phyloP scores from a whole-genome alignment of 2,329 filamentous ascomycete genomes.

The Cyanodermella asteris region DNA sequence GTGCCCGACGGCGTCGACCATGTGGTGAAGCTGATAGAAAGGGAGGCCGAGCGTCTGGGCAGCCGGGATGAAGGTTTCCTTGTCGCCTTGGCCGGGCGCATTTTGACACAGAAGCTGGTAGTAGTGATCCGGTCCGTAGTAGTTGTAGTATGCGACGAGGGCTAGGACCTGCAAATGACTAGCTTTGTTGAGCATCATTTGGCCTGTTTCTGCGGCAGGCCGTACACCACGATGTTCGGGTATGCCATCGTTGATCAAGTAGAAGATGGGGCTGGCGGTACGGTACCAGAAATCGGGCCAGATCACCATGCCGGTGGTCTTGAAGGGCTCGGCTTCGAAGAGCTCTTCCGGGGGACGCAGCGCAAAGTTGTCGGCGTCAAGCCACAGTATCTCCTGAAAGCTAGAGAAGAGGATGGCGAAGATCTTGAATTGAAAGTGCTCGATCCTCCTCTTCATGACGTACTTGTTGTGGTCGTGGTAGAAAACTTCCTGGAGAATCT shows the following conservation, averaged over 20 bases:
- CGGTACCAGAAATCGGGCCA: slow-evolving; percentile 20
- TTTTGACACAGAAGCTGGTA: slow-evolving; percentile 27
- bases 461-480: slow-evolving; percentile 9
- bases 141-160: slow-evolving; percentile 33
- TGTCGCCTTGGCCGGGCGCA: slow-evolving; percentile 23
- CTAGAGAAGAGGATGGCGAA: slow-evolving; percentile 13
- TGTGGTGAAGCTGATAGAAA: slow-evolving; percentile 16
- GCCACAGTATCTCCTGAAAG: slow-evolving; percentile 26
- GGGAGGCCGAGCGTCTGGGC: slow-evolving; percentile 20
- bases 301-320: slow-evolving; percentile 18
- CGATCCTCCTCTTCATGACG: slow-evolving; percentile 16
- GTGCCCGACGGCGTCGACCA: slow-evolving; percentile 1
- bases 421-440: slow-evolving; percentile 25
- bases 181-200: slow-evolving; percentile 27
- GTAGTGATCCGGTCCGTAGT: slow-evolving; percentile 29
- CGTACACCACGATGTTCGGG: slow-evolving; percentile 13
- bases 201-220: slow-evolving; percentile 24
- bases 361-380: slow-evolving; percentile 27
- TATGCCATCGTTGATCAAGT: slow-evolving; percentile 19
- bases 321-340: slow-evolving; percentile 21
- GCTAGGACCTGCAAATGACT: slow-evolving; percentile 25
- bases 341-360: slow-evolving; percentile 19
- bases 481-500: slow-evolving; percentile 23
- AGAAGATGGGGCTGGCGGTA: slow-evolving; percentile 22
- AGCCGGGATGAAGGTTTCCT: slow-evolving; percentile 26